Evolutionary conservation across 805 yeast genomes (phyloP).

Genomic region (Hanseniaspora pseudoguilliermondii): DNA sequence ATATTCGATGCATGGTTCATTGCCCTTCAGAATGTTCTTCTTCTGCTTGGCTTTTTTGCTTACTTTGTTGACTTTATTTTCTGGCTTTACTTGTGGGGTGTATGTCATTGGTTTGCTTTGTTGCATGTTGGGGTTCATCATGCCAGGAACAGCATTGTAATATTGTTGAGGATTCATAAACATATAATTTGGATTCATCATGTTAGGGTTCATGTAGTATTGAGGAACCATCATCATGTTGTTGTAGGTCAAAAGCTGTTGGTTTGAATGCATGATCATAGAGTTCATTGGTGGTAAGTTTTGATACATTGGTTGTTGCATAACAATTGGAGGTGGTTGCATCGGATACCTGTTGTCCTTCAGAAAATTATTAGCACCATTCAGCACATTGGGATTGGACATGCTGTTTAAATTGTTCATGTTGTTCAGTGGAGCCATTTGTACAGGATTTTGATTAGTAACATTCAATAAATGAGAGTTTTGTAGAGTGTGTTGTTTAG

Average conservation of each 20-base stretch:
- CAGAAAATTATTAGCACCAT: too few species aligned
- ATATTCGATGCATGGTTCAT: constrained; percentile 1
- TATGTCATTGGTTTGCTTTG: not conserved
- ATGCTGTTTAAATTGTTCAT: not conserved
- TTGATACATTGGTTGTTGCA: not conserved
- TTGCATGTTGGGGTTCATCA: not conserved
- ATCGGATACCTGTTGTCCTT: not conserved
- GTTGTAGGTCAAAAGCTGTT: not conserved
- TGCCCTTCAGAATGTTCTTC: not conserved
- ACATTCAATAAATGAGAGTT: not conserved
- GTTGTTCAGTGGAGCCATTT: not conserved
- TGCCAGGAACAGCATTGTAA: not conserved
- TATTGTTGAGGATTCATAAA: not conserved
- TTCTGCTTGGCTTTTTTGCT: not conserved
- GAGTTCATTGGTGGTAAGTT: not conserved
- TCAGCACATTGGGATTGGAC: not conserved
- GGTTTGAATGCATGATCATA: not conserved
- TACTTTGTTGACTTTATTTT: not conserved
- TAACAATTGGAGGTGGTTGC: not conserved
- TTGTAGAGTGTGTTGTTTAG: not conserved
- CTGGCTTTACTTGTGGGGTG: not conserved
- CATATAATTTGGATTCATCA: not conserved
- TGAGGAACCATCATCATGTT: not conserved
- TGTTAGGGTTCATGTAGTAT: not conserved
- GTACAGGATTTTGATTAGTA: not conserved